Conservation (phyloP, 495 filamentous ascomycete genomes). For the Daldinia loculata region DNA sequence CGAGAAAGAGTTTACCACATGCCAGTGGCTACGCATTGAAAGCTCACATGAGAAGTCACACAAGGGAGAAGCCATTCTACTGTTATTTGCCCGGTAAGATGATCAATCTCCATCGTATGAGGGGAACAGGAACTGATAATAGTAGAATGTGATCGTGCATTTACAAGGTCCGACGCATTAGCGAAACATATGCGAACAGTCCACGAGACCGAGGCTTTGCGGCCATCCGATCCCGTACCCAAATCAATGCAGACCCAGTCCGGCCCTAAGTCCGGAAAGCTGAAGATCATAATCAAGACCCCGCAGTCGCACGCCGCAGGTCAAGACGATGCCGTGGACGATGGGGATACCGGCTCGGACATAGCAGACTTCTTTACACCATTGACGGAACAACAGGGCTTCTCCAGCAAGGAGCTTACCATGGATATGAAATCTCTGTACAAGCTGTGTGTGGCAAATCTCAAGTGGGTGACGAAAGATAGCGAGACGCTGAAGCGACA, state of each 20-base stretch:
- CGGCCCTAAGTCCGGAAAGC: slow-evolving; percentile 64
- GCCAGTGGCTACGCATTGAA: slow-evolving; percentile 94
- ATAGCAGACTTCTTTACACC: slow-evolving; percentile 57
- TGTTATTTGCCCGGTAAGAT: slow-evolving; percentile 86
- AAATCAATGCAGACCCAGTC: slow-evolving; percentile 69
- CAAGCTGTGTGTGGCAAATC: slow-evolving; percentile 76
- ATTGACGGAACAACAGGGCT: slow-evolving; percentile 68
- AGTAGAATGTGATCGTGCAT: slow-evolving; percentile 94
- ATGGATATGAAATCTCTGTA: slow-evolving; percentile 75
- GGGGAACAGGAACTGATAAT: slow-evolving; percentile 12
- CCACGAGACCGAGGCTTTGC: slow-evolving; percentile 93
- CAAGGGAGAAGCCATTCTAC: slow-evolving; percentile 97
- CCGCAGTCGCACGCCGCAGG: slow-evolving; percentile 63
- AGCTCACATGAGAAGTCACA: slow-evolving; percentile 97
- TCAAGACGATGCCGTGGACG: slow-evolving; percentile 62
- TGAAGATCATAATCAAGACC: slow-evolving; percentile 70
- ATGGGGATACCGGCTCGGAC: slow-evolving; percentile 60
- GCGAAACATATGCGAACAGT: slow-evolving; percentile 99
- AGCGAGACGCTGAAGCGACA: slow-evolving; percentile 67
- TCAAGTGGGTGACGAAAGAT: slow-evolving; percentile 83
- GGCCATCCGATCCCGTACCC: slow-evolving; percentile 85
- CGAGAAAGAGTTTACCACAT: slow-evolving; percentile 85
- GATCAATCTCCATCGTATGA: not conserved
- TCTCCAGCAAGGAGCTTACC: slow-evolving; percentile 75
- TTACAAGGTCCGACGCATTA: slow-evolving; percentile 94